A percentile compares a stretch with the other conserved stretches of the same genome.
Conservation (phyloP, 371 early-diverging fungal species). For the Mortierella sp. region DNA sequence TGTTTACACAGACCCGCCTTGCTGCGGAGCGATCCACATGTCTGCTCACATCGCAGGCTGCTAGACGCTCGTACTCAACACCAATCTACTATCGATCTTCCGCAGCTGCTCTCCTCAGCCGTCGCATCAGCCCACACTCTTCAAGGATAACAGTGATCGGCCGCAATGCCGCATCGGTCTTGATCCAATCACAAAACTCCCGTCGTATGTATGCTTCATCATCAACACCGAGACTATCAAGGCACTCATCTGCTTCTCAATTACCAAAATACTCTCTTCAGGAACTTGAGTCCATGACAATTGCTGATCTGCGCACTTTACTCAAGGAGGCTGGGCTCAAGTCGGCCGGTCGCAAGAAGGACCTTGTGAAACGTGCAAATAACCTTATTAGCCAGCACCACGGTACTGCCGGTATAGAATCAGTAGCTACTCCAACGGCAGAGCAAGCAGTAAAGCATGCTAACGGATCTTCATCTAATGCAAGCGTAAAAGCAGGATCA, state of each 20-base stretch:
- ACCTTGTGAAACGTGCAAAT: slow-evolving; percentile 22
- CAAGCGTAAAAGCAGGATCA: slow-evolving; percentile 1
- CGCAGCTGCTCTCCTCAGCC: too few relatives aligned
- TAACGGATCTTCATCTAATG: neutral
- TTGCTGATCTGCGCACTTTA: slow-evolving; percentile 14
- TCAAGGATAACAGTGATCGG: neutral
- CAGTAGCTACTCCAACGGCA: neutral
- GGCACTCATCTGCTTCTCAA: neutral
- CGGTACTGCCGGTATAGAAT: neutral
- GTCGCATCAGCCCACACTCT: neutral
- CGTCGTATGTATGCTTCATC: slow-evolving; percentile 9
- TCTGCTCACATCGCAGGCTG: neutral
- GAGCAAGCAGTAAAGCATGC: neutral
- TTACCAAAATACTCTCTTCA: slow-evolving; percentile 14
- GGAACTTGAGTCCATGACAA: slow-evolving; percentile 33
- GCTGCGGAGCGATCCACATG: slow-evolving; percentile 3
- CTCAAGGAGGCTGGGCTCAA: slow-evolving; percentile 35
- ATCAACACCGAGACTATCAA: slow-evolving; percentile 11
- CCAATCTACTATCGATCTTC: neutral
- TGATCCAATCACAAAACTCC: neutral
- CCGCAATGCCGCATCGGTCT: neutral
- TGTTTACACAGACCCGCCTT: slow-evolving; percentile 24
- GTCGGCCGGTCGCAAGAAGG: slow-evolving; percentile 27
- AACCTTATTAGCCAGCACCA: slow-evolving; percentile 15
- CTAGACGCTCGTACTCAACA: neutral